Evolutionary conservation across 1,284 basidiomycete genomes (phyloP), one percentile per base, ranked within the genome.

Genomic region (Rugosomyces carneus): DNA sequence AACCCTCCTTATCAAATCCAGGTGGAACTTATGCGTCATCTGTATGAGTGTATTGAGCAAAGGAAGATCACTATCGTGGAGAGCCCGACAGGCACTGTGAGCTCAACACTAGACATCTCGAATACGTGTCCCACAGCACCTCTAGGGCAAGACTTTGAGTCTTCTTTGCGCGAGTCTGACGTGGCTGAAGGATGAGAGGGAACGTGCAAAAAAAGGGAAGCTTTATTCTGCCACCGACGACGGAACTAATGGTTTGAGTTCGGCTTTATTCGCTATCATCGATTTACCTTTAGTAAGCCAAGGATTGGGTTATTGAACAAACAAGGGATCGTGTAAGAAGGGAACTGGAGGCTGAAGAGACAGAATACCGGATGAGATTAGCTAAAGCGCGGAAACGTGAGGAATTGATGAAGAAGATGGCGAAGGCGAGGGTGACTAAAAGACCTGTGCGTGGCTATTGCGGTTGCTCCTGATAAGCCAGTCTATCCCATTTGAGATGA

Each of bases 1-100:
- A 67, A 78, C 5, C 69, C 75, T 2, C 94, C 94, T 0, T 98
- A 99, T 65, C 64, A 73, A 13, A 96, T 96, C 52, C 95, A 99
- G 64, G 69, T 80, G 1, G 80, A 91, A 32, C 76, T 98, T 27
- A 98, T 98, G 94, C 78, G 72, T 10, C 86, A 91, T 49, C 69
- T 98, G 3, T 98, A 95, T 61, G 57, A 73, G 1, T 78, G 86
- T 0, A 88, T 97, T 42, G 93, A 97, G 60, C 56, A 66, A 40
- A 73, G 57, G 63, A 86, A 77, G 64, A 71, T 96, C 7, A 81
- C 90, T 1, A 86, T 98, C 37, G 69, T 91, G 16, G 89, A 93
- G 61, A 89, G 85, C 52, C 91, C 89, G 0, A 93, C 90, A 0
- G 90, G 90, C 52, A 93, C 90, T 18, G 84, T 85, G 44, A 16